Base-by-base conservation (phyloP, 805 yeast species). In the Blastobotrys attinorum region DNA sequence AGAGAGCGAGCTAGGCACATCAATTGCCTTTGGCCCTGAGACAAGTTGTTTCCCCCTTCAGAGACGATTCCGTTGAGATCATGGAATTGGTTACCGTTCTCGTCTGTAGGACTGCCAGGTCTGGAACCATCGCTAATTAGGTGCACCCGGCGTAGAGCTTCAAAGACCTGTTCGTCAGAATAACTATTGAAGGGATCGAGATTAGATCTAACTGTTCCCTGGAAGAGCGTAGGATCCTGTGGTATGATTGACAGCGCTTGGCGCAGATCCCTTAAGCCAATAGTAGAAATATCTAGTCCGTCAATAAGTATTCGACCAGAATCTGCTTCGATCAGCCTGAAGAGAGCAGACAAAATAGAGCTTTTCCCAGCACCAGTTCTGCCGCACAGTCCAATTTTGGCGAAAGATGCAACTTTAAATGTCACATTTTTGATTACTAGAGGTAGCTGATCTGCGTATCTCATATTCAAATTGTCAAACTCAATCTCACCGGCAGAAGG, bases 291-390 rank as follows among this genome's bases (percentile, higher is more conserved):
- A 57, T 83, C 79, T 22, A 82, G 46, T 3, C 81, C 87, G 61
- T 83, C 94, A 50, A 83, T 79, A 7, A 58, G 44, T 35, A 84
- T 74, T 0, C 59, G 52, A 11, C 94, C 94, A 4, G 62, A 45
- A 10, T 70, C 72, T 8, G 82, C 63, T 54, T 83, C 92, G 42
- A 71, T 50, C 48, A 68, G 54, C 43, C 81, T 61, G 70, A 92
- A 90, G 53, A 90, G 74, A 2, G 97, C 96, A 4, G 97, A 86
- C 50, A 90, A 88, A 49, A 90, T 89, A 0, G 98, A 90, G 0
- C 97, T 88, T 63, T 90, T 90, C 55, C 98, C 98, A 16, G 98
- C 98, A 62, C 98, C 98, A 0, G 98, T 90, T 64, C 98, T 79
- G 22, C 98, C 98, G 47, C 90, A 97, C 59, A 90, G 82, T 58